Conservation (phyloP, 805 yeast genomes). For the Wickerhamomyces ciferrii region DNA sequence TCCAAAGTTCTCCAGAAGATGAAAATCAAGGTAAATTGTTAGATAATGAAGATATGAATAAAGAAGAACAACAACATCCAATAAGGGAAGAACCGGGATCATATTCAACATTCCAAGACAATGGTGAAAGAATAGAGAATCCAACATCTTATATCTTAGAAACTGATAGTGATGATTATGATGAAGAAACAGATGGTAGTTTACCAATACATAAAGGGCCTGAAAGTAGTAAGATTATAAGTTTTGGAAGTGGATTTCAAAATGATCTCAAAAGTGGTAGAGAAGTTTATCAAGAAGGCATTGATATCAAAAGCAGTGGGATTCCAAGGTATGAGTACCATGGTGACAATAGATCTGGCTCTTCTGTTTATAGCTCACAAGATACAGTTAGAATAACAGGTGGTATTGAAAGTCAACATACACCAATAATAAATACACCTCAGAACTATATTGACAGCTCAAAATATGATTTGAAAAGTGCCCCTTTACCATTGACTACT, state of each 20-base stretch:
- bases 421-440: background rate
- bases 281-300: background rate
- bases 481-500: background rate
- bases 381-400: background rate
- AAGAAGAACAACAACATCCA: background rate
- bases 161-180: slow-evolving; percentile 1
- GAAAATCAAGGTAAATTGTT: background rate
- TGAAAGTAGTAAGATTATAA: background rate
- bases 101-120: background rate
- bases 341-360: background rate
- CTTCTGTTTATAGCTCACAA: background rate
- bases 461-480: background rate
- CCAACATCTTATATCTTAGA: slow-evolving; percentile 7
- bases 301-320: background rate
- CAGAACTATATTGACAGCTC: background rate
- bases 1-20: slow-evolving; percentile 4
- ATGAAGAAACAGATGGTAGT: background rate
- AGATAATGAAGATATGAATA: background rate
- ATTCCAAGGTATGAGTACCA: background rate
- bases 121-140: slow-evolving; percentile 1
- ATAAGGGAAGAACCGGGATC: background rate
- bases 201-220: background rate
- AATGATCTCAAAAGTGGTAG: background rate
- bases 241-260: background rate
- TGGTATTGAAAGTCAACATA: background rate